Conservation (phyloP, 768 basidiomycete genomes). For the Leccinum aurantiacum region DNA sequence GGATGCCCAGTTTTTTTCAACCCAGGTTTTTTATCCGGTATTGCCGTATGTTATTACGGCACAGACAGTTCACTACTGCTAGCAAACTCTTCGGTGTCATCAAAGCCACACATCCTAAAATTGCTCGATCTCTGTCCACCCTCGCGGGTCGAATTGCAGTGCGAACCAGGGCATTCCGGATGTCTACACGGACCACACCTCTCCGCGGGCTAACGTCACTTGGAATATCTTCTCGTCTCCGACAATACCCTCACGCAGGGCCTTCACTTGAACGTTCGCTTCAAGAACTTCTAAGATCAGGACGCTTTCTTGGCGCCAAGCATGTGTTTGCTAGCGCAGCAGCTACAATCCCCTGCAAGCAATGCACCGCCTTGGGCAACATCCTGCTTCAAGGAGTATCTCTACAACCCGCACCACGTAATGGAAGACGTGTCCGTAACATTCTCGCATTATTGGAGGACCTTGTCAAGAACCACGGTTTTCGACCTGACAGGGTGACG, state of each 20-base stretch:
- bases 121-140: constrained; percentile 12
- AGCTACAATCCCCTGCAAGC: constrained; percentile 29
- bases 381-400: constrained; percentile 50
- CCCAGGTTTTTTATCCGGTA: constrained; percentile 37
- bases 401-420: constrained; percentile 32
- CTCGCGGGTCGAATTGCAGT: constrained; percentile 5
- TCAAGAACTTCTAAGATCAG: constrained; percentile 30
- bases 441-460: constrained; percentile 39
- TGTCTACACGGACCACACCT: background rate
- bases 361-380: constrained; percentile 53
- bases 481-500: constrained; percentile 67
- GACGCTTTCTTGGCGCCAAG: constrained; percentile 45
- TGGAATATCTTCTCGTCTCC: constrained; percentile 19
- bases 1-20: constrained; percentile 41
- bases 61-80: constrained; percentile 40
- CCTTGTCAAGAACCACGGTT: constrained; percentile 46
- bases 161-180: constrained; percentile 13
- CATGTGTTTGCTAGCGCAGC: constrained; percentile 37
- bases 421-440: constrained; percentile 47
- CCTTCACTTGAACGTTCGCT: constrained; percentile 17
- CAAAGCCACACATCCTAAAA: constrained; percentile 13
- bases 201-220: constrained; percentile 14
- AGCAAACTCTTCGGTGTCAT: constrained; percentile 30
- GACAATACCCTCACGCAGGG: constrained; percentile 5
- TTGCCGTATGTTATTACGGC: constrained; percentile 40